Percentiles rank a stretch among this genome's conserved stretches.
Evolutionary conservation across 2,329 filamentous ascomycete species (phyloP).

Genomic region (Periglandula ipomoeae): DNA sequence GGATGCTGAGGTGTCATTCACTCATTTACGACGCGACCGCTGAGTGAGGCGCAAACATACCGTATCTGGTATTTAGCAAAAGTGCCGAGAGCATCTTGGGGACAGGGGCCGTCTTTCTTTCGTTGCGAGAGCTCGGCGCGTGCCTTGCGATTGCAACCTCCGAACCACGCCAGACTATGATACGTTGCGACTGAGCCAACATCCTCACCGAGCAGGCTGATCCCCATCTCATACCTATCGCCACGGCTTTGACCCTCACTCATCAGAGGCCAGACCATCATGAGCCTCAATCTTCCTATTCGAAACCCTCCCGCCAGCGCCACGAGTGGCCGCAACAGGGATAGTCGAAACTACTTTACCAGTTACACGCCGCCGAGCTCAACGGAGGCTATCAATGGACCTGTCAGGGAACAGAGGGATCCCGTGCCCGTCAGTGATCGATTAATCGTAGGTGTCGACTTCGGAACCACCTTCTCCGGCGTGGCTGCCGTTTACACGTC

Average conservation of each 20-base stretch:
- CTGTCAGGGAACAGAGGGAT: conserved; percentile 46
- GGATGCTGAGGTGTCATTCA: neutral
- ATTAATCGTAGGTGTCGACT: conserved; percentile 70
- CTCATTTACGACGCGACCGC: neutral
- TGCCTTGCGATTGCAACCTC: neutral
- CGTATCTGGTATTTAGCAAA: neutral
- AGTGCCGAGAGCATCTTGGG: neutral
- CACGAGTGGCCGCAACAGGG: conserved; percentile 40
- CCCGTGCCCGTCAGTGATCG: conserved; percentile 47
- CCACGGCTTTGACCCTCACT: neutral
- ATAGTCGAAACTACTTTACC: conserved; percentile 48
- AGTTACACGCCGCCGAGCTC: conserved; percentile 45
- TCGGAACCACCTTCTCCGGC: conserved; percentile 76
- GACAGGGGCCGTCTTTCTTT: neutral
- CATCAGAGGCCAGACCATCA: conserved; percentile 18
- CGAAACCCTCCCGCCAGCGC: conserved; percentile 32
- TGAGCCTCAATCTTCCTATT: conserved; percentile 44
- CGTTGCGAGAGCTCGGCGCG: neutral
- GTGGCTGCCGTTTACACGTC: conserved; percentile 67
- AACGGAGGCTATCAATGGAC: conserved; percentile 54
- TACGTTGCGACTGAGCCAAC: neutral
- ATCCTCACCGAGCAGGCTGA: too few species aligned
- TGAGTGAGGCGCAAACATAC: neutral
- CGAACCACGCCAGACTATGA: neutral
- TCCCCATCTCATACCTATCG: neutral